These are phyloP conservation scores for Plasmodium blacklocki DNA, from an alignment of 169 alveolate genomes.

Conservation along the genomic window DNA sequence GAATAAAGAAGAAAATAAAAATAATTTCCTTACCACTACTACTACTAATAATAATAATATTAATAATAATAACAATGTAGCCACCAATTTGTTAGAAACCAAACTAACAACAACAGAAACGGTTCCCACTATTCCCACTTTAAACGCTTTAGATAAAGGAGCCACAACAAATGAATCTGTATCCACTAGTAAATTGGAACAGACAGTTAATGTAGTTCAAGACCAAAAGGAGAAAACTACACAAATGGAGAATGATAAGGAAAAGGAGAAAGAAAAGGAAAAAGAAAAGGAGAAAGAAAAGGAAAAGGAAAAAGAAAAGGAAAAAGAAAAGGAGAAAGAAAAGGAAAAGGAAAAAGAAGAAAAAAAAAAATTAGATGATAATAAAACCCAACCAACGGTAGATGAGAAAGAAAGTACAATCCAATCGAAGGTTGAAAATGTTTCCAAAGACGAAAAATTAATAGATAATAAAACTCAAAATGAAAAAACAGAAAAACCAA, in stretches of 20 bases:
- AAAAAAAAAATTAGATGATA: not conserved
- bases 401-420: not conserved
- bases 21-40: not conserved
- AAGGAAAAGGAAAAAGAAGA: not conserved
- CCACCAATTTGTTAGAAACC: not conserved
- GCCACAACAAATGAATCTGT: no score
- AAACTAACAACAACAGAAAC: not conserved
- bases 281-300: not conserved
- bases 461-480: not conserved
- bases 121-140: no score
- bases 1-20: constrained; percentile 10
- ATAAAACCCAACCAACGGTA: not conserved
- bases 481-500: not conserved
- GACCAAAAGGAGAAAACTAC: not conserved
- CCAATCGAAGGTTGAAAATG: not conserved
- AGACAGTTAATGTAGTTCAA: no score
- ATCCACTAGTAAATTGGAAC: no score
- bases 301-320: not conserved
- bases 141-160: no score
- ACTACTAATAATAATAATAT: not conserved
- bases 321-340: not conserved
- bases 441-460: not conserved
- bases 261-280: not conserved
- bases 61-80: not conserved
- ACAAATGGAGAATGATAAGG: not conserved